Evolutionary conservation across 2,329 filamentous ascomycete species (phyloP).

Genomic region (Scleromitrula shiraiana): DNA sequence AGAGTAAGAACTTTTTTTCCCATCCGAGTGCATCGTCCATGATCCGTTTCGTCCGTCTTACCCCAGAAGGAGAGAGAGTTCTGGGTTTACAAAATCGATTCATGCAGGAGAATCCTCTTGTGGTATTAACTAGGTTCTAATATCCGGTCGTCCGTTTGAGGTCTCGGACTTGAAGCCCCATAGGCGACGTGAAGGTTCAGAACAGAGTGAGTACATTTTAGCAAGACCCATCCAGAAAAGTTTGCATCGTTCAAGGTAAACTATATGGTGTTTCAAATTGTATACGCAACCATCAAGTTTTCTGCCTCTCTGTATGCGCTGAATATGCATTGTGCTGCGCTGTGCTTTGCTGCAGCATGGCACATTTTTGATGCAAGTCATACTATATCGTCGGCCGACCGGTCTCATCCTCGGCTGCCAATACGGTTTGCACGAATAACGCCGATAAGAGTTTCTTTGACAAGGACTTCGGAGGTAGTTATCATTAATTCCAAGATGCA

Average conservation of each 20-base stretch:
- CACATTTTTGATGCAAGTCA: conserved; percentile 10
- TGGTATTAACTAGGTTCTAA: conserved; percentile 23
- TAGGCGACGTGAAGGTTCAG: conserved; percentile 1
- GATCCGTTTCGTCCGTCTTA: conserved; percentile 2
- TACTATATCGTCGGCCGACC: conserved; percentile 7
- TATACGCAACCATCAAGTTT: not conserved
- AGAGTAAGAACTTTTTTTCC: conserved; percentile 2
- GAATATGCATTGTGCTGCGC: conserved; percentile 6
- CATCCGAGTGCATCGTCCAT: not conserved
- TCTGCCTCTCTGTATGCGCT: conserved; percentile 10
- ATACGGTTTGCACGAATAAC: not conserved
- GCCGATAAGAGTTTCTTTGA: not conserved
- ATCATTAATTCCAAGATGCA: not conserved
- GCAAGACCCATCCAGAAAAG: not conserved
- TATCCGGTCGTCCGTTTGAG: conserved; percentile 13
- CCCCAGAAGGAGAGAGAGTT: conserved; percentile 13
- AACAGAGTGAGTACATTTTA: not conserved
- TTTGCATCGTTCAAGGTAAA: not conserved
- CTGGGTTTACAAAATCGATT: conserved; percentile 18
- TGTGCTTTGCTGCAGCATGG: conserved; percentile 1
- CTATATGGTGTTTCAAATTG: conserved; percentile 8
- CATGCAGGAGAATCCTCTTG: conserved; percentile 29
- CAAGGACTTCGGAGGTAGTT: not conserved
- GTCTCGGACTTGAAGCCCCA: conserved; percentile 5
- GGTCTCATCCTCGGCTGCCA: not conserved